Conservation (phyloP, 768 basidiomycete genomes). For the Fibroporia radiculosa region DNA sequence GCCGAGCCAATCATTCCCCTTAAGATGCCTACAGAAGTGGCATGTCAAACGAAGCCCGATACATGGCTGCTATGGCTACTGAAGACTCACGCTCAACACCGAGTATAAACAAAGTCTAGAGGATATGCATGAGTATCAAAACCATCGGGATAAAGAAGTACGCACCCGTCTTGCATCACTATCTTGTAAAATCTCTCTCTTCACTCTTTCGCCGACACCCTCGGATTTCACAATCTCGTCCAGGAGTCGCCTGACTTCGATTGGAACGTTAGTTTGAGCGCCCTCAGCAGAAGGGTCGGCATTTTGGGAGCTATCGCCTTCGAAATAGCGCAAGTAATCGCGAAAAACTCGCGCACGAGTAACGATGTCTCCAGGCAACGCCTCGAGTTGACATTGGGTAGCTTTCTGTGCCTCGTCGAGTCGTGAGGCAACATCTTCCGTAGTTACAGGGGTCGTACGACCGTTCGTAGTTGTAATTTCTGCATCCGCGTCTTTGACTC, state of each 20-base stretch:
- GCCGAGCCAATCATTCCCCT: constrained; percentile 13
- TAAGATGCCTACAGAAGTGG: constrained; percentile 7
- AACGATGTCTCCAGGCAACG: constrained; percentile 32
- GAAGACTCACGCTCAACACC: constrained; percentile 37
- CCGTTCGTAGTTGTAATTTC: too few relatives aligned
- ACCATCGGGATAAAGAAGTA: background rate
- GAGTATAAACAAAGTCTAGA: constrained; percentile 34
- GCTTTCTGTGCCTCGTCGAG: constrained; percentile 3
- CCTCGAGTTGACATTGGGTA: constrained; percentile 27
- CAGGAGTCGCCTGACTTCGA: constrained; percentile 27
- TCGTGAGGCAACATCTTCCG: background rate
- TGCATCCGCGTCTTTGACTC: background rate
- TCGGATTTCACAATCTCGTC: constrained; percentile 33
- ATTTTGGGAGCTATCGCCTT: constrained; percentile 7
- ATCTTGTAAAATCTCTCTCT: constrained; percentile 36
- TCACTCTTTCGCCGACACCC: constrained; percentile 25
- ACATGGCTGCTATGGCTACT: too few relatives aligned
- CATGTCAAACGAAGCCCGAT: too few relatives aligned
- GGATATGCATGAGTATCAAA: background rate
- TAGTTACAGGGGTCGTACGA: background rate
- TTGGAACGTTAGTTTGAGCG: constrained; percentile 13
- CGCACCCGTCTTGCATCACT: constrained; percentile 34
- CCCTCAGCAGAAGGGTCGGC: constrained; percentile 3
- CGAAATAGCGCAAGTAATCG: constrained; percentile 31
- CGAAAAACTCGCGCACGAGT: constrained; percentile 30